Base-by-base conservation (phyloP, 202 grass and related monocot genomes). In the Zizania palustris region DNA sequence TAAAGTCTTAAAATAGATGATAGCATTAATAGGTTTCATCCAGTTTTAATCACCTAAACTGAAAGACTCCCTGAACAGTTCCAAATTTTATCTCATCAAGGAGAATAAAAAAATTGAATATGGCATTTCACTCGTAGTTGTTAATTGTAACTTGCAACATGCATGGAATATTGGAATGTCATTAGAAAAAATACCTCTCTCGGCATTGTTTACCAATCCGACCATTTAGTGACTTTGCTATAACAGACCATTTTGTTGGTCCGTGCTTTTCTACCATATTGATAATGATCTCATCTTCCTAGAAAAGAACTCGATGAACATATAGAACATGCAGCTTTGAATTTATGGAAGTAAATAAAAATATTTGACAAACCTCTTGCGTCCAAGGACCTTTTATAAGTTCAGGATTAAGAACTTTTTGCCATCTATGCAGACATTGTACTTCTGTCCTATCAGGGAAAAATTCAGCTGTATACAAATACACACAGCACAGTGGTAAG, bases 161-260 rank as follows among this genome's bases (percentile, higher is more conserved):
- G n/a, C 11, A 61, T 71, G 16, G 36, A n/a, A n/a, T n/a, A n/a
- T n/a, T n/a, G n/a, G n/a, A 42, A 78, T 46, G 67, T 75, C 22
- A 76, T 60, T 41, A 77, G 37, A 41, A 45, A 67, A 49, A 53
- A 73, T 90, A 97, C 94, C 94, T 93, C 79, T 97, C 94, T 78
- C 91, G 84, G 75, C 94, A 97, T 81, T 97, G 94, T 84, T 97
- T 97, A 41, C 94, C 94, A 68, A 97, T 97, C 64, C 91, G 91
- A 54, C 94, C 94, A 74, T 93, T 70, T 69, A 97, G 81, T 76
- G 82, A 81, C 38, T 65, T 90, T 71, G 94, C 94, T 84, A 97
- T 92, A 35, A 88, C 14, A 0, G 91, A 97, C 94, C 94, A 97
- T 83, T 97, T 97, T 84, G 72, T 51, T 45, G 91, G 89, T 55